Conservation (phyloP, 108 stramenopile genomes). For the Cyclostephanos invisitatus region DNA sequence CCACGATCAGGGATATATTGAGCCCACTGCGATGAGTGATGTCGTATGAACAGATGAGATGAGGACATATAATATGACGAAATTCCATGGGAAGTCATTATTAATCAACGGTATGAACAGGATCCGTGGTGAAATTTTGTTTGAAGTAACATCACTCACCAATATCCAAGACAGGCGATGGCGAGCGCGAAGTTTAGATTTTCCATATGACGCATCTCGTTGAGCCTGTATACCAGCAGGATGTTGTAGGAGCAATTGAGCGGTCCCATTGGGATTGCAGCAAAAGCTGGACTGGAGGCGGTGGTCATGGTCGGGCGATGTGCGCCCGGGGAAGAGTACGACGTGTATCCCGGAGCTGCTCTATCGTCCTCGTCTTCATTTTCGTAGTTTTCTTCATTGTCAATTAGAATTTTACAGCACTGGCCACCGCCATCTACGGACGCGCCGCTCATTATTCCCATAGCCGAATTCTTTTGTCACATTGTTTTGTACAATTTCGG, state of each 20-base stretch:
- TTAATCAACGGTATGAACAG: background rate
- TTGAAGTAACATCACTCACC: background rate
- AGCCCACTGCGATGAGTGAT: conserved; percentile 19
- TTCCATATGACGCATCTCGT: conserved; percentile 29
- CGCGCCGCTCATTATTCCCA: no score
- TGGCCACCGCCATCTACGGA: no score
- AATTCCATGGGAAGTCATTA: background rate
- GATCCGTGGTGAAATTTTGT: background rate
- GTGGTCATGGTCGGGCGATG: no score
- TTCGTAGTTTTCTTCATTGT: no score
- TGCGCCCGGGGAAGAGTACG: no score
- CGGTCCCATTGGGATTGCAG: background rate
- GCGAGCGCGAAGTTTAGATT: conserved; percentile 31
- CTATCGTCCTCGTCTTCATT: no score
- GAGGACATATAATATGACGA: background rate
- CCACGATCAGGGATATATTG: conserved; percentile 32
- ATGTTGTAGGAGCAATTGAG: conserved; percentile 28
- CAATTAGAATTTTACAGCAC: no score
- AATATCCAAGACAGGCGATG: conserved; percentile 23
- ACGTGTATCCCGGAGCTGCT: no score
- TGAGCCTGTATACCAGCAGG: conserved; percentile 25
- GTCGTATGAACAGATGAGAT: background rate
- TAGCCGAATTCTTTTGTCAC: no score
- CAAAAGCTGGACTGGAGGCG: no score
- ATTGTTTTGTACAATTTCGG: no score